phyloP scores from a whole-genome alignment of 331 rosid genomes.

The Ulmus americana region DNA sequence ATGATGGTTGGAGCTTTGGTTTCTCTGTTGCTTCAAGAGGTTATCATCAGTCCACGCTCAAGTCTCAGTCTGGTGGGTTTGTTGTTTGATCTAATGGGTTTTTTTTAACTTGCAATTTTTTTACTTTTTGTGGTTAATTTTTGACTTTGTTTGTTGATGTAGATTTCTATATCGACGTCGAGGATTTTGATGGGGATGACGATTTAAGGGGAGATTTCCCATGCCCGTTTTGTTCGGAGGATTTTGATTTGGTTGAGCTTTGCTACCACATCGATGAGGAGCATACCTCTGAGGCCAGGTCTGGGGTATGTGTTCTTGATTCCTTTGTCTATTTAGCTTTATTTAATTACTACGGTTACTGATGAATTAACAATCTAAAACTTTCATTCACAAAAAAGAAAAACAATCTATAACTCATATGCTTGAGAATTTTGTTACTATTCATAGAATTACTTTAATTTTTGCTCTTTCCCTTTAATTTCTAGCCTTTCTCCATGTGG shows the following conservation, averaged over 20 bases:
- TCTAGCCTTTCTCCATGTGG: conserved; percentile 5
- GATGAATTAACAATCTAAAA: background rate
- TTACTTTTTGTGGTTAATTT: background rate
- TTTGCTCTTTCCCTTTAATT: background rate
- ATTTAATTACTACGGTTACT: background rate
- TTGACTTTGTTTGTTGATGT: conserved; percentile 15
- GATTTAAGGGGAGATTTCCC: conserved; percentile 45
- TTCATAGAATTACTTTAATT: background rate
- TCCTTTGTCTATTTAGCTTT: background rate
- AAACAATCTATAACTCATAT: background rate
- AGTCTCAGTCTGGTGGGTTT: conserved; percentile 51
- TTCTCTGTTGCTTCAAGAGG: conserved; percentile 37
- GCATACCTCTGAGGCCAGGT: conserved; percentile 46
- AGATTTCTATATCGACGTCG: conserved; percentile 49
- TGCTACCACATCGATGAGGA: conserved; percentile 60
- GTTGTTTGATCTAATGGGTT: background rate
- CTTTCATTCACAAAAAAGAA: background rate
- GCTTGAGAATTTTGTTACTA: conserved; percentile 1
- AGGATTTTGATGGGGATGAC: conserved; percentile 46
- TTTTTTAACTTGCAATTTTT: background rate
- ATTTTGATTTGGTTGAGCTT: conserved; percentile 55
- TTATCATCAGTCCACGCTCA: conserved; percentile 28
- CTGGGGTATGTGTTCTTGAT: conserved; percentile 43
- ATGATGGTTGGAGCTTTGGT: conserved; percentile 34
- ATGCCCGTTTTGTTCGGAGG: conserved; percentile 58